phyloP scores from a whole-genome alignment of 192 early-diverging fungal species.

The Gamsiella multidivaricata region DNA sequence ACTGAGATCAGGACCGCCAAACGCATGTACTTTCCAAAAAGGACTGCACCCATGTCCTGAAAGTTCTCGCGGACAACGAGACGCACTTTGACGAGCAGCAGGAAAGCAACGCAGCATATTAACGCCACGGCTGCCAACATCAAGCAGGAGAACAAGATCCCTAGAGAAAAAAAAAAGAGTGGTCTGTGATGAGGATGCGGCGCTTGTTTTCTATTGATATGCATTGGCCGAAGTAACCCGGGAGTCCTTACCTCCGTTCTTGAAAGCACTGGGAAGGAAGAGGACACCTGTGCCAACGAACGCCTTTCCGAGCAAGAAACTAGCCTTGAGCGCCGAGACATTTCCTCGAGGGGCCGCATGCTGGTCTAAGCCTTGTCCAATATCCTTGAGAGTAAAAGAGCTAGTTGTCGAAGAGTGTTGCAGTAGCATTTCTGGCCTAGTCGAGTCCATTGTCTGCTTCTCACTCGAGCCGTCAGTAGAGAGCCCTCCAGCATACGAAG shows the following conservation, averaged over 20 bases:
- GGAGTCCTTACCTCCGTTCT: conserved; percentile 54
- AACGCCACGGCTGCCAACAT: conserved; percentile 67
- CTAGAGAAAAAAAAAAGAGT: conserved; percentile 38
- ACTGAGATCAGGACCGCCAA: conserved; percentile 63
- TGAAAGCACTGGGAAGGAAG: conserved; percentile 79
- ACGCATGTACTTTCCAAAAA: conserved; percentile 51
- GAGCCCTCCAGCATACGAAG: neutral
- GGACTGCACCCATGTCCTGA: conserved; percentile 56
- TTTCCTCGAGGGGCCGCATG: no score
- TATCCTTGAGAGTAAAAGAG: conserved; percentile 16
- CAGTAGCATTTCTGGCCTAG: neutral
- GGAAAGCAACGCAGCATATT: conserved; percentile 71
- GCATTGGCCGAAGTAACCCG: no score
- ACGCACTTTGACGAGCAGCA: conserved; percentile 72
- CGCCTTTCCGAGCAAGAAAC: conserved; percentile 68
- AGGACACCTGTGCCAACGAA: conserved; percentile 83
- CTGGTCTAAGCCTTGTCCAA: no score
- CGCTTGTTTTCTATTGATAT: neutral
- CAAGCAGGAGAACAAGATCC: conserved; percentile 69
- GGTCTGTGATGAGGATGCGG: neutral
- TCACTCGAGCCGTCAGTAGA: neutral
- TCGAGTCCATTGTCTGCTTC: conserved; percentile 1
- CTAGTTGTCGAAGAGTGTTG: neutral
- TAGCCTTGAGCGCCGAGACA: conserved; percentile 32
- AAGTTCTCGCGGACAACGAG: conserved; percentile 69